phyloP scores from a whole-genome alignment of 108 stramenopile species.

The Epipyxis sp. region DNA sequence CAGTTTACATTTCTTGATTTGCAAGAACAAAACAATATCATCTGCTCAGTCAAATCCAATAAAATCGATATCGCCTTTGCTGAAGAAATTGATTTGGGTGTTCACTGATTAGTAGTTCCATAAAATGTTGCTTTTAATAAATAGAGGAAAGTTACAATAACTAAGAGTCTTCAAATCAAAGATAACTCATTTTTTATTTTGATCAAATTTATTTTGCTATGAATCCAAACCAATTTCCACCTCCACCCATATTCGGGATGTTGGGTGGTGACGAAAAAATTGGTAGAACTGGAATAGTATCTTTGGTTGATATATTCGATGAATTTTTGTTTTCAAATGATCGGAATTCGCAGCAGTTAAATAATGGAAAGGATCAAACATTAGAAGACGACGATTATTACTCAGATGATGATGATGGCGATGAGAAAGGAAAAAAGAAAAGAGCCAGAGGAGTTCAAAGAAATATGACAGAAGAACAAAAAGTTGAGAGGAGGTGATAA shows the following conservation, averaged over 20 bases:
- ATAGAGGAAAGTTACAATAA: too few species aligned
- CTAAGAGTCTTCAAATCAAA: too few species aligned
- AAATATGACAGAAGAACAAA: slow-evolving; percentile 55
- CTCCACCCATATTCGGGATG: slow-evolving; percentile 7
- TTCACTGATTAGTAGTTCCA: too few species aligned
- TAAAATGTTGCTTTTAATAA: too few species aligned
- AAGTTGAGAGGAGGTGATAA: slow-evolving; percentile 33
- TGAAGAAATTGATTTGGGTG: too few species aligned
- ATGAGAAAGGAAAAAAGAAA: slow-evolving; percentile 2
- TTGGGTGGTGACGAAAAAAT: background rate
- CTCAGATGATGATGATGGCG: slow-evolving; percentile 9
- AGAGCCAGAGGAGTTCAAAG: background rate
- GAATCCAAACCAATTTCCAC: background rate
- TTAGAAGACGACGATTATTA: slow-evolving; percentile 7
- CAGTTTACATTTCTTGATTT: too few species aligned
- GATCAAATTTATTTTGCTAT: too few species aligned
- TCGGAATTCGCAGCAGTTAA: background rate
- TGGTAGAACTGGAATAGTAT: background rate
- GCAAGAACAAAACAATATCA: too few species aligned
- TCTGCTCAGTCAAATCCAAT: too few species aligned
- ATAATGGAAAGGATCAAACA: background rate
- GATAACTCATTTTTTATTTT: too few species aligned
- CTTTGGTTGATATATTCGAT: slow-evolving; percentile 17
- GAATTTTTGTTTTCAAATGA: background rate
- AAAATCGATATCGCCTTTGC: too few species aligned